Evolutionary conservation across 805 yeast genomes (phyloP), one percentile per base, ranked within the genome.

Genomic region (Isabelozyma pseudorhagii): DNA sequence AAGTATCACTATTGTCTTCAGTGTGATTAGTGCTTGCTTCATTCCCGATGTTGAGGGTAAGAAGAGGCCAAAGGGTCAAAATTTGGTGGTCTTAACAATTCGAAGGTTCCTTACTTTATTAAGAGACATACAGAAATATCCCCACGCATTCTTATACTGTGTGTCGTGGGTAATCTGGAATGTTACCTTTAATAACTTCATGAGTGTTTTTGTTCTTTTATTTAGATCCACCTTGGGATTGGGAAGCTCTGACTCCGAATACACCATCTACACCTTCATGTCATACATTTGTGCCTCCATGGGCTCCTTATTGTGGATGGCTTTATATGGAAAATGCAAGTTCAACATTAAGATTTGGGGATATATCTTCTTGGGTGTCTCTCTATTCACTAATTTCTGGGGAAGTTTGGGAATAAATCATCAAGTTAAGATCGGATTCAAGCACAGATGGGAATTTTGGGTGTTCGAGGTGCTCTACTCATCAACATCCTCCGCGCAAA

Each of bases 101-200:
- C 66, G 62, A 40, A 54, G 75, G 44, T 57, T 67, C 40, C 46
- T 59, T 44, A 6, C 11, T 1, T 51, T 71, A 49, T 13, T 64
- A 11, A 57, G 53, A 36, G 50, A 61, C 27, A 66, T 72, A 18
- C 53, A 54, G 18, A 49, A 58, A 42, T 65, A 69, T 50, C 69
- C 68, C 4, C 51, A 71, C 46, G 77, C 75, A 0, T 68, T 69
- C 46, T 29, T 64, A 9, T 58, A 66, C 27, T 68, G 74, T 57
- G 39, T 70, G n/a, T 62, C 70, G 0, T 72, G 77, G 77, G 75
- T 72, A 2, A 59, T 72, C 25, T 72, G 78, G 77, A 71, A 73
- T 46, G 65, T 71, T 13, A 60, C 62, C 5, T 70, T 59, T 44
- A 52, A 66, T 9, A 71, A 71, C 45, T 73, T 69, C 50, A 46